Percentiles rank a stretch among this genome's conserved stretches.
These are phyloP conservation scores for Naganishia vaughanmartiniae DNA, from an alignment of 768 basidiomycete genomes.

Conservation along the genomic window DNA sequence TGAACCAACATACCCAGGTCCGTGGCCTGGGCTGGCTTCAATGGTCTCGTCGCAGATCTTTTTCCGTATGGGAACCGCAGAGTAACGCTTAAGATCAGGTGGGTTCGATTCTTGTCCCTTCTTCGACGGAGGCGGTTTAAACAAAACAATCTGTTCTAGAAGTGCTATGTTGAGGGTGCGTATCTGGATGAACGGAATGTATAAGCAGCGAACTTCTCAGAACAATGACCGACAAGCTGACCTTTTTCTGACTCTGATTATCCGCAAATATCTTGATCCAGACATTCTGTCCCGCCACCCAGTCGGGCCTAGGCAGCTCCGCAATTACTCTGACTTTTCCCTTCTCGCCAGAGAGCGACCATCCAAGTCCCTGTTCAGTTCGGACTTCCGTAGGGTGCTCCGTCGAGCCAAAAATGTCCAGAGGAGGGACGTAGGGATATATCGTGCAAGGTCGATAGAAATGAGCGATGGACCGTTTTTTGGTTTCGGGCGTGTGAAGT, in stretches of 20 bases:
- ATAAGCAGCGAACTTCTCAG: background rate
- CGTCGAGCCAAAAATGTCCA: constrained; percentile 62
- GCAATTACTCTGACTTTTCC: constrained; percentile 68
- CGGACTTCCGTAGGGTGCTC: constrained; percentile 62
- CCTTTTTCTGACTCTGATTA: constrained; percentile 67
- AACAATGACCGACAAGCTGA: constrained; percentile 25
- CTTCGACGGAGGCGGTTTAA: constrained; percentile 55
- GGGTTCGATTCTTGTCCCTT: constrained; percentile 32
- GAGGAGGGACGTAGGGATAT: constrained; percentile 71
- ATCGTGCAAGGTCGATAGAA: constrained; percentile 80
- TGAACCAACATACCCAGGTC: constrained; percentile 70
- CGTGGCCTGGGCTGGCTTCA: constrained; percentile 64
- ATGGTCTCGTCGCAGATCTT: constrained; percentile 66
- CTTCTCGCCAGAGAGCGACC: constrained; percentile 61
- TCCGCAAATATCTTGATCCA: constrained; percentile 64
- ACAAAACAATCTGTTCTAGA: constrained; percentile 65
- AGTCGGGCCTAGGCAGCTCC: constrained; percentile 66
- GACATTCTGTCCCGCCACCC: constrained; percentile 79
- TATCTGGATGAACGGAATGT: background rate
- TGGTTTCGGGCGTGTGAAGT: constrained; percentile 65
- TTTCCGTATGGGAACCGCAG: constrained; percentile 53
- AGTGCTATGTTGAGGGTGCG: constrained; percentile 63
- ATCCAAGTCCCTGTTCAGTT: constrained; percentile 57
- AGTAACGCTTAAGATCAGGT: constrained; percentile 21
- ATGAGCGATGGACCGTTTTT: constrained; percentile 73